These are phyloP conservation scores for Gracilaria caudata DNA, from an alignment of 23 red algal genomes.

Conservation along the genomic window DNA sequence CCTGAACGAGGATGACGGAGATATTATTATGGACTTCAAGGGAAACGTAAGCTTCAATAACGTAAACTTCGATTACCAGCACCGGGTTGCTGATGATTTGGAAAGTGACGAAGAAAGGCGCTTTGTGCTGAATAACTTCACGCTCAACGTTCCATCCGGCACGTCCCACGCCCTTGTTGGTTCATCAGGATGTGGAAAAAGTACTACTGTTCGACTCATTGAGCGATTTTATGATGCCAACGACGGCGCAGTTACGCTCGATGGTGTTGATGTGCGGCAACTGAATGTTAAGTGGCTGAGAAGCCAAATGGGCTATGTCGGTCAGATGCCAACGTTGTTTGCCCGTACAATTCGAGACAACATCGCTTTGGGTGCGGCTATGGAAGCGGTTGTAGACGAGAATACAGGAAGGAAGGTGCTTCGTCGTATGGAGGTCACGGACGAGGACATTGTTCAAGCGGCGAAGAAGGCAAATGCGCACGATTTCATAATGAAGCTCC, in stretches of 20 bases:
- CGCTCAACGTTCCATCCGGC: constrained; percentile 64
- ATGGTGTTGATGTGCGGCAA: constrained; percentile 69
- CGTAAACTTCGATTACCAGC: constrained; percentile 87
- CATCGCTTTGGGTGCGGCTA: constrained; percentile 75
- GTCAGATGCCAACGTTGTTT: constrained; percentile 96
- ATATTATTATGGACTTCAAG: constrained; percentile 63
- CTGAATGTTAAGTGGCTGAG: constrained; percentile 84
- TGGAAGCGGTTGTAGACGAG: constrained; percentile 59
- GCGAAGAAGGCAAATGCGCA: constrained; percentile 89
- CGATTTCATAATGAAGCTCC: constrained; percentile 90
- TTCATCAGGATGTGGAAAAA: constrained; percentile 89
- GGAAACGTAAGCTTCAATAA: constrained; percentile 72
- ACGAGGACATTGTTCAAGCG: constrained; percentile 81
- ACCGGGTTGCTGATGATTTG: constrained; percentile 56
- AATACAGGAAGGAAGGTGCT: constrained; percentile 29
- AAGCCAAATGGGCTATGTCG: constrained; percentile 92
- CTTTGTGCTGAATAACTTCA: constrained; percentile 75
- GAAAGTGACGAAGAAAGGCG: constrained; percentile 24
- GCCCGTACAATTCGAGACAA: constrained; percentile 90
- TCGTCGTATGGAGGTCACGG: constrained; percentile 47
- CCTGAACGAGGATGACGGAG: constrained; percentile 53
- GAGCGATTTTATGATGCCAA: constrained; percentile 88
- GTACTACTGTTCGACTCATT: constrained; percentile 85
- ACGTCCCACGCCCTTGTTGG: constrained; percentile 94
- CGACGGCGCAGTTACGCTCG: constrained; percentile 68